Evolutionary conservation across 345 rosid genomes (phyloP), one percentile per base, ranked within the genome.

Genomic region (Hibiscus syriacus): DNA sequence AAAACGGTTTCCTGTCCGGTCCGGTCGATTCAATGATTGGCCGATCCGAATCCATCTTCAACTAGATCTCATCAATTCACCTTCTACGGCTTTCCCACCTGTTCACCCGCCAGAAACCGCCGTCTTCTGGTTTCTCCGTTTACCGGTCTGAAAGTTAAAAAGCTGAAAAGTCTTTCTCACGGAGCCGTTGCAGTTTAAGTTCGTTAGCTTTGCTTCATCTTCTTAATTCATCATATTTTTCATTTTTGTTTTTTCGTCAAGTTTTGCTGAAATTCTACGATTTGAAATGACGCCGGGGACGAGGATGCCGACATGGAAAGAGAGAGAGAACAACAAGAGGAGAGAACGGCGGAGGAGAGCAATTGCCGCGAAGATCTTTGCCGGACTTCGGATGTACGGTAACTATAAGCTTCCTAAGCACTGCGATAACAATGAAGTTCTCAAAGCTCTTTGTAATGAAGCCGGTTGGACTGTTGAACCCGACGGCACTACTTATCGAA

Each of bases 391-490:
- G 80, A 80, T 85, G 86, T 87, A 84, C 67, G 97, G 97, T 0
- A 91, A 87, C 75, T 91, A 71, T 81, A 86, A 85, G 84, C 95
- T 90, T 4, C 97, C 97, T 0, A 90, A 90, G 80, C 97, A 90
- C 82, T 91, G 92, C 46, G 97, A 91, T 74, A 91, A 88, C 76
- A 91, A 91, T 61, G 92, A 88, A 52, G 96, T 91, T 41, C 91
- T 91, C 76, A 91, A 87, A 72, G 96, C 97, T 8, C 83, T 91
- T 50, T 91, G 97, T 64, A 74, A 80, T 45, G 97, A 91, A 53
- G 97, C 96, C 39, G 97, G 97, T 32, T 91, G 97, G 97, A 76
- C 73, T 69, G 97, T 88, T 16, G 97, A 91, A 41, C 80, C 77
- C 5, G 97, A 91, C 36, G 97, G 97, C 34, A 91, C 92, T 43